Conservation (phyloP, 2,329 filamentous ascomycete genomes). For the Beauveria pseudobassiana region DNA sequence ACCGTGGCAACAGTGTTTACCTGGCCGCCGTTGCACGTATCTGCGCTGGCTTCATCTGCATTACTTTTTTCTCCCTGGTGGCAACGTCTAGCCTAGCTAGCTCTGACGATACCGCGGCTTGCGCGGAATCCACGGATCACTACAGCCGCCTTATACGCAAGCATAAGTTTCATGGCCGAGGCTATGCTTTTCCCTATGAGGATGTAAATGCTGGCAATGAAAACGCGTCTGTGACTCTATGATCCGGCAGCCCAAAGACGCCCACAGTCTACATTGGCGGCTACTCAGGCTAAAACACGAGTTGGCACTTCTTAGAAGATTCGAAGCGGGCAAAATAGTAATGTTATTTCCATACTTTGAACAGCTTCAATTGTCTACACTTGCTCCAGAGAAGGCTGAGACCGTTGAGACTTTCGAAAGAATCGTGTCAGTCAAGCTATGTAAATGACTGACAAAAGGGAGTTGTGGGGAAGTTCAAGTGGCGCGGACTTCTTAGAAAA, state of each 20-base stretch:
- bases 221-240: constrained; percentile 38
- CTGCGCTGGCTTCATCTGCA: constrained; percentile 44
- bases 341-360: neutral
- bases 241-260: constrained; percentile 17
- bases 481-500: neutral
- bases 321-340: no score
- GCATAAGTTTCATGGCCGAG: constrained; percentile 49
- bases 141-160: constrained; percentile 55
- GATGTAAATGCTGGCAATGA: constrained; percentile 54
- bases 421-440: no score
- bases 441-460: no score
- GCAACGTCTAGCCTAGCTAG: constrained; percentile 36
- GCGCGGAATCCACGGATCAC: constrained; percentile 37
- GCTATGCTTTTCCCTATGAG: constrained; percentile 62
- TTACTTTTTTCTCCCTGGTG: constrained; percentile 38
- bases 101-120: constrained; percentile 35
- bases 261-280: constrained; percentile 25
- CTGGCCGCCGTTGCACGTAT: constrained; percentile 38
- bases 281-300: neutral
- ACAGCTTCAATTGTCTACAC: no score
- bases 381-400: no score
- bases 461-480: neutral
- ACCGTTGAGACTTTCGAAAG: no score
- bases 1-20: constrained; percentile 30
- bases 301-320: no score